A percentile compares a stretch with the other conserved stretches of the same genome.
These are phyloP conservation scores for Dictyostelium gargantuum DNA, from an alignment of 208 protist genomes.

Conservation along the genomic window DNA sequence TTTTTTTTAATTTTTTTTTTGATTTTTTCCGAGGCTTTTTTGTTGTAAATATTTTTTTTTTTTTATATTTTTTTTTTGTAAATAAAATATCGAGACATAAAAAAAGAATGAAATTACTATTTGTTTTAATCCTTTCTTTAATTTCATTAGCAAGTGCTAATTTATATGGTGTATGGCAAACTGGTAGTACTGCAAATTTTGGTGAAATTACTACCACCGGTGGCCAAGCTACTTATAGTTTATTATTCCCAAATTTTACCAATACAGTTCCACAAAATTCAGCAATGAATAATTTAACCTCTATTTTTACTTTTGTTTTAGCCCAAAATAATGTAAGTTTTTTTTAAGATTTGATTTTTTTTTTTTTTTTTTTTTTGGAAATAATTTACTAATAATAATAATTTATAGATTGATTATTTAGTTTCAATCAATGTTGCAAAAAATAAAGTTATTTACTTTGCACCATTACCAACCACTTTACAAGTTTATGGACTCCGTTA, in stretches of 20 bases:
- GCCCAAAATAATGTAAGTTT: background rate
- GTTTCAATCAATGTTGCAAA: conserved; percentile 46
- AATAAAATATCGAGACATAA: background rate
- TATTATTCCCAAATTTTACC: conserved; percentile 17
- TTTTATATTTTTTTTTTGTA: background rate
- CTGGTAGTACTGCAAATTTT: background rate
- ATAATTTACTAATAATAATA: too few species aligned
- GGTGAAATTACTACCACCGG: background rate
- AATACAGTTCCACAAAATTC: background rate
- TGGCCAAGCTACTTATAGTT: background rate
- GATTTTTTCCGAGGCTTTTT: background rate
- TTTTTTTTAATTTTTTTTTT: background rate
- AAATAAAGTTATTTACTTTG: conserved; percentile 47
- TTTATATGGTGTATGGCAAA: conserved; percentile 55
- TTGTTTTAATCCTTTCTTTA: background rate
- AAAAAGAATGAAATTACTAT: background rate
- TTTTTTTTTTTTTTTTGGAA: background rate
- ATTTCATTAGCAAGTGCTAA: background rate
- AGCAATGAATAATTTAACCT: conserved; percentile 40
- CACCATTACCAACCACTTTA: background rate
- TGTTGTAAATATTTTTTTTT: background rate
- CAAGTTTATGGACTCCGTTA: background rate
- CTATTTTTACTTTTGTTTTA: conserved; percentile 18
- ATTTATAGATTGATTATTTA: background rate
- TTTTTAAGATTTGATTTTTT: background rate